Evolutionary conservation across 2,329 filamentous ascomycete genomes (phyloP), one percentile per base, ranked within the genome.

Genomic region (Orbilia brochopaga): DNA sequence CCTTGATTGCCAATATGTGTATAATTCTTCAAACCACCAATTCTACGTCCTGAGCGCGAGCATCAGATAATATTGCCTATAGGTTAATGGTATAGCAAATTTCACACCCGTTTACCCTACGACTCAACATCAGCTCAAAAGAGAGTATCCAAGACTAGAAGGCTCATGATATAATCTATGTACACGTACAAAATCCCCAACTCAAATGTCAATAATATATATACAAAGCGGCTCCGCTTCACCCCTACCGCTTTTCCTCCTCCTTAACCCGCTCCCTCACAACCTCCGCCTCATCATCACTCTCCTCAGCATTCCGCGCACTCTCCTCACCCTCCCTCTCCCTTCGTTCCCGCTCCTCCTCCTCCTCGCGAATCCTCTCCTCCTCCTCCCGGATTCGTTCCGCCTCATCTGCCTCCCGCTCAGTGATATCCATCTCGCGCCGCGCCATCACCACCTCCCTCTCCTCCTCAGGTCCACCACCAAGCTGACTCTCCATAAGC

Each of bases 401-500:
- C 2, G 74, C 73, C 17, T 63, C 19, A 69, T 70, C 61, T 69
- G 69, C 52, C 74, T 76, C 13, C 17, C 65, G 52, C 40, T 65
- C 69, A 2, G 60, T 67, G 30, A 69, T 69, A 51, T 62, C 62
- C 70, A 69, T 63, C 53, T 69, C 55, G 23, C 60, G 63, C 30
- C 74, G 58, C 7, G 59, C 65, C 15, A 19, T 19, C 21, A 46
- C 57, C 7, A 69, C 61, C n/a, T 50, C 77, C 63, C 96, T 91
- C 7, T 89, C 89, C 10, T 92, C 92, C 76, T 85, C 94, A 87
- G 97, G 90, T 7, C 90, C 89, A 11, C 92, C 93, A 76, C 85
- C 94, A 86, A 97, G 90, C 81, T 99, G 94, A 92, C 92, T 97
- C 80, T 97, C 93, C 94, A 99, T 99, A 59, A 99, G 83, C 81